Base-by-base conservation (phyloP, 1,139 yeast genomes). In the Kurtzmaniella quercitrusa region DNA sequence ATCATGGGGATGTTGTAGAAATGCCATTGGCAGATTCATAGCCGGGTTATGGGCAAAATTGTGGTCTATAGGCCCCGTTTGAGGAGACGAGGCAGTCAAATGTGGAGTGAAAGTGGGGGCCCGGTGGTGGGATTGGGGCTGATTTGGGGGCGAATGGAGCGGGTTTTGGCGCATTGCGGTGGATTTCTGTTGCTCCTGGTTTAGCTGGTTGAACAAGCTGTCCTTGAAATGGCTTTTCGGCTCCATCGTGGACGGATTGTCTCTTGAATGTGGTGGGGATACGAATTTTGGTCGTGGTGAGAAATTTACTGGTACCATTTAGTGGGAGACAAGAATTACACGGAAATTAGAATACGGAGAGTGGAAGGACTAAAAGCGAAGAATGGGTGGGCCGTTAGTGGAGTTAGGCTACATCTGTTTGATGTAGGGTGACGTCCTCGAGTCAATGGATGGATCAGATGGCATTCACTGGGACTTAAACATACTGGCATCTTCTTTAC, bases 191-290 rank as follows among this genome's bases (percentile, higher is more conserved):
- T 31, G 36, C 16, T 31, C 36, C 27, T 19, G 19, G 25, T 36
- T 19, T n/a, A 66, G 52, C 47, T 64, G 63, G 41, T 59, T 58
- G 52, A 64, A 62, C 41, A 66, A 50, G 37, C 61, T 55, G 38
- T 55, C 59, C 46, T 65, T 60, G 49, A 65, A 63, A n/a, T 54
- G 50, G 25, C 45, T 43, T 25, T 40, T 37, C n/a, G 45, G 37
- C 25, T 43, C 45, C 37, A 37, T 31, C 7, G 4, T 4, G 5
- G 36, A 7, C 18, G 16, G 8, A 8, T 21, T 21, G 23, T 21
- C 23, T 21, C 23, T 8, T 4, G 8, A 21, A 21, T 21, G 36
- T 31, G 16, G 36, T 14, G 36, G 18, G 16, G 5, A 27, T 27
- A 7, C 31, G 31, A 10, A 27, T 7, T 6, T 10, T 27, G 6